These are phyloP conservation scores for Fusarium miscanthi DNA, from an alignment of 2,329 filamentous ascomycete genomes.

Conservation along the genomic window DNA sequence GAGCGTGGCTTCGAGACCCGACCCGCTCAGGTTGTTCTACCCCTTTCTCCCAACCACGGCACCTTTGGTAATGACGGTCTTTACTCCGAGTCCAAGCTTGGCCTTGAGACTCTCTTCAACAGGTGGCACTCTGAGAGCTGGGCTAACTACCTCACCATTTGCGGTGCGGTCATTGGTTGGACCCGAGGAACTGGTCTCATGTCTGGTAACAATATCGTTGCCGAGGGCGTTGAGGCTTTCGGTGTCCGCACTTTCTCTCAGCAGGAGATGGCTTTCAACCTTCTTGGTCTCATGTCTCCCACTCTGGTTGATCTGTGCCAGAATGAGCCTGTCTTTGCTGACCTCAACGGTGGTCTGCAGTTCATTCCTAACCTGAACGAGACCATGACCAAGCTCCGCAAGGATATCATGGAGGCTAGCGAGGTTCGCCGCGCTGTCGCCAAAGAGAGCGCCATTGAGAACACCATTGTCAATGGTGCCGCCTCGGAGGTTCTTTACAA, in stretches of 20 bases:
- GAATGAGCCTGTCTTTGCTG: slow-evolving; percentile 93
- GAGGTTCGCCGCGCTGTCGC: slow-evolving; percentile 93
- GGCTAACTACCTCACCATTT: slow-evolving; percentile 97
- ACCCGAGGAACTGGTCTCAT: slow-evolving; percentile 98
- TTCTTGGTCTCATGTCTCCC: slow-evolving; percentile 95
- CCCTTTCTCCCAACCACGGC: slow-evolving; percentile 96
- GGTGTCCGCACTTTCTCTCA: slow-evolving; percentile 98
- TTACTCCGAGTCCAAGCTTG: slow-evolving; percentile 98
- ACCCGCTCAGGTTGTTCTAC: slow-evolving; percentile 94
- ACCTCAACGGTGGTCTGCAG: slow-evolving; percentile 96
- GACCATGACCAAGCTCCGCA: slow-evolving; percentile 91
- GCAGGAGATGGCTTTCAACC: slow-evolving; percentile 99
- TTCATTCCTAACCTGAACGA: slow-evolving; percentile 97
- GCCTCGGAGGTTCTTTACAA: slow-evolving; percentile 93
- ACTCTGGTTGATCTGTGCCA: slow-evolving; percentile 96
- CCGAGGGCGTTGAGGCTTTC: slow-evolving; percentile 95
- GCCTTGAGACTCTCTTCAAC: slow-evolving; percentile 96
- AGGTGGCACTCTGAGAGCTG: slow-evolving; percentile 98
- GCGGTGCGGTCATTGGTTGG: slow-evolving; percentile 98
- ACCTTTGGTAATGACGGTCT: slow-evolving; percentile 98
- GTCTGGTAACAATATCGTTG: slow-evolving; percentile 97
- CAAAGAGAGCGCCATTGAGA: slow-evolving; percentile 95
- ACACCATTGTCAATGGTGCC: slow-evolving; percentile 96
- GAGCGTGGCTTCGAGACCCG: slow-evolving; percentile 91
- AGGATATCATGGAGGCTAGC: slow-evolving; percentile 94